Base-by-base conservation (phyloP, 768 basidiomycete genomes). In the Suillus sp. region DNA sequence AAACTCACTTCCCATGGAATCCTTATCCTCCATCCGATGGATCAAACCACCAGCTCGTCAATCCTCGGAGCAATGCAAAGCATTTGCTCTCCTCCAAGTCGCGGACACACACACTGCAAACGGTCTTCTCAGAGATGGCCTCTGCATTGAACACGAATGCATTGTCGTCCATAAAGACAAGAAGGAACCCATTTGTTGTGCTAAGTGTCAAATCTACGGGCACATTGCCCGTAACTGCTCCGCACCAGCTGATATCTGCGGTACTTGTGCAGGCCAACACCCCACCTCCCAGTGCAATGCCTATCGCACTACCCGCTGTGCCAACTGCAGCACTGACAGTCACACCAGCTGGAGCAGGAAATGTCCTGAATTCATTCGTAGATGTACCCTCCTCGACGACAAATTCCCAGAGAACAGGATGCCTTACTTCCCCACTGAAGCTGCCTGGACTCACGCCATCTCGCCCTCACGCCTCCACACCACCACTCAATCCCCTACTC, bases 41-140 rank as follows among this genome's bases (percentile, higher is more conserved):
- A 47, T 47, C 22, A 47, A 47, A 47, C 45, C 45, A 2, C 45
- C 45, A 0, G n/a, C 22, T n/a, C 10, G 9, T 4, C 45, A 10
- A 4, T 22, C n/a, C 10, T 10, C 22, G 4, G 45, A 32, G 16
- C 11, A 3, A 37, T 0, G 58, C 60, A 0, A 35, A 40, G 74
- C 74, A 1, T 70, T 74, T 54, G 56, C 70, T 0, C 66, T 76
- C 22, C 48, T 78, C 3, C 63, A 61, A 1, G 67, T 78, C 61
- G 37, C 11, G 8, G 51, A 62, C 3, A 35, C 61, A 2, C 55
- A 69, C 16, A 51, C 63, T n/a, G 74, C 73, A 2, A 78, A 78
- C 66, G 16, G 38, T 0, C 67, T 66, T 3, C 64, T 77, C 14
- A 0, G 47, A 16, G 42, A 69, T 10, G 72, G 75, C 0, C 57